Base-by-base conservation (phyloP, 768 basidiomycete genomes). In the Suillus spraguei region DNA sequence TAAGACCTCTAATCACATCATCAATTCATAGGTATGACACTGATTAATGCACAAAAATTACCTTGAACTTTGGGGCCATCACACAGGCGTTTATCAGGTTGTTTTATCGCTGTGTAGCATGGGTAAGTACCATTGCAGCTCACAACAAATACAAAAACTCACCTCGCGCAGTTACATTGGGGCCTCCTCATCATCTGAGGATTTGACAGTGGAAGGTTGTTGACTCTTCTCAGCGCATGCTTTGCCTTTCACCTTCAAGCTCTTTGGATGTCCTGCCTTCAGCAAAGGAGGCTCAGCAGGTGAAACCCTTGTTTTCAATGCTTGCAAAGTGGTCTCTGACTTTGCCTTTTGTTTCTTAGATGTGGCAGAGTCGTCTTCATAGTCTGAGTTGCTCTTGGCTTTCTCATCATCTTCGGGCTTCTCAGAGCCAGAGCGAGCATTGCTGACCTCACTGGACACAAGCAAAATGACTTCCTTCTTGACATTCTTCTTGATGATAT, bases 391-490 rank as follows among this genome's bases (percentile, higher is more conserved):
- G 22, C 46, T 47, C 46, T 47, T 47, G 46, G 46, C 5, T 1
- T 22, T 24, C 22, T 47, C 46, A 2, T 47, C 22, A 22, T 47
- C 46, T 47, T 47, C 22, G 2, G 46, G 46, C 46, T 47, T 47
- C 46, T 47, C 46, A 47, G 46, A 47, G 46, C 46, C 46, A 22
- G 46, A 47, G 46, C 13, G 22, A 47, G 46, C 22, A 47, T 47
- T 3, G 22, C 46, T 47, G 46, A 47, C 46, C 46, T 47, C 46
- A 47, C 46, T 47, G 1, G 46, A 47, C 46, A 47, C 13, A 47
- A 47, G 46, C 2, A 13, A 47, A 22, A 47, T 47, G n/a, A 47
- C 46, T 22, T 47, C 46, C 46, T 47, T 47, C 46, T 47, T 47
- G 46, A 47, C 13, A 11, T 0, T 47, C 46, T 47, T 47, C 46